These are phyloP conservation scores for Lunularia cruciata DNA, from an alignment of 225 moss, liverwort and hornwort species.

Conservation along the genomic window DNA sequence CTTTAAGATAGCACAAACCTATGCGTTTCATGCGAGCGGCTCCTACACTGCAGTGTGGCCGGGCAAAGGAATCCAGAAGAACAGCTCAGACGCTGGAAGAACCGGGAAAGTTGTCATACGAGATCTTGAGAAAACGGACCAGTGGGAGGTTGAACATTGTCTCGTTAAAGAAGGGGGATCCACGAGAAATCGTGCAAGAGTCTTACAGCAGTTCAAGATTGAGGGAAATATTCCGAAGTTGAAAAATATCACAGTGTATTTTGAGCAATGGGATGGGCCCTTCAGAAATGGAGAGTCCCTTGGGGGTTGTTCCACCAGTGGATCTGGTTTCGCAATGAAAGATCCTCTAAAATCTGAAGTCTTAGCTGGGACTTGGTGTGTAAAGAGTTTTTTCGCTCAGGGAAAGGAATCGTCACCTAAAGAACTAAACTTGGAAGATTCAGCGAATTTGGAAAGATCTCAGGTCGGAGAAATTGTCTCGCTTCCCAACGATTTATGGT, in stretches of 20 bases:
- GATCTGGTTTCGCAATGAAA: constrained; percentile 64
- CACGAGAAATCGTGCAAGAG: constrained; percentile 53
- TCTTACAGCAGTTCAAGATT: constrained; percentile 55
- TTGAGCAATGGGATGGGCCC: constrained; percentile 83
- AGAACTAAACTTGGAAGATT: constrained; percentile 33
- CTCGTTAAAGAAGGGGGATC: constrained; percentile 45
- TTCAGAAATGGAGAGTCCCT: constrained; percentile 92
- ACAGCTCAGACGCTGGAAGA: constrained; percentile 43
- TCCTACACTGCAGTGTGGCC: constrained; percentile 82
- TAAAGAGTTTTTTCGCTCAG: constrained; percentile 37
- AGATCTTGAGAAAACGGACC: constrained; percentile 43
- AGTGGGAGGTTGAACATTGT: constrained; percentile 92
- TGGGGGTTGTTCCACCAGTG: constrained; percentile 65
- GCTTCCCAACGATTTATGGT: constrained; percentile 75
- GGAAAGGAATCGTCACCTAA: constrained; percentile 25
- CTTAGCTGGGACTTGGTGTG: constrained; percentile 61
- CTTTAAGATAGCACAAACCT: constrained; percentile 34
- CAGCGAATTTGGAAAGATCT: constrained; percentile 36
- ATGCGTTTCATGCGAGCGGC: constrained; percentile 65
- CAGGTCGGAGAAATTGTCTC: constrained; percentile 32
- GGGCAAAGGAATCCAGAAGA: constrained; percentile 56
- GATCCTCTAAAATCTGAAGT: constrained; percentile 17
- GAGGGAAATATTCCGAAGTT: constrained; percentile 27
- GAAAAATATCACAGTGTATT: constrained; percentile 50
- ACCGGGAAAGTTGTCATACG: constrained; percentile 58